Evolutionary conservation across 768 basidiomycete species (phyloP).

Genomic region (Suillus occidentalis): DNA sequence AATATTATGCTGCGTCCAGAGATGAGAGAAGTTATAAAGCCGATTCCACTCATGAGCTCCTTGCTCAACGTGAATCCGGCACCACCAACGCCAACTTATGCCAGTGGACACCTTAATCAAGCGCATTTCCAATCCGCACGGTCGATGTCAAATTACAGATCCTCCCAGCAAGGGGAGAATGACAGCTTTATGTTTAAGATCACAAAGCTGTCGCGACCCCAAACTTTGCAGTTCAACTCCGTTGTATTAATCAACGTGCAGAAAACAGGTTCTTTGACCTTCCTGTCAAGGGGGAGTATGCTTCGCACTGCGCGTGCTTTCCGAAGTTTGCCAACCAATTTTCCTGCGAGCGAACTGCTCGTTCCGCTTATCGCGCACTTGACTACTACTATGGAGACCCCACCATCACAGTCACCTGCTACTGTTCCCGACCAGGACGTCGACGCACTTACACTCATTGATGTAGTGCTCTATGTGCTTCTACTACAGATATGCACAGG

Average conservation of each 20-base stretch:
- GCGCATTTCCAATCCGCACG: not conserved
- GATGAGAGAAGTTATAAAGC: not conserved
- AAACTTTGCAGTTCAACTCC: constrained; percentile 9
- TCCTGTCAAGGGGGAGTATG: constrained; percentile 10
- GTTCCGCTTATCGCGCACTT: not conserved
- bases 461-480: constrained; percentile 11
- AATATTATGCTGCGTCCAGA: constrained; percentile 16
- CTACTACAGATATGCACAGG: constrained; percentile 11
- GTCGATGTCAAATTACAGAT: constrained; percentile 2
- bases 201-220: constrained; percentile 23
- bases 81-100: not conserved
- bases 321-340: not conserved
- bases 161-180: constrained; percentile 13
- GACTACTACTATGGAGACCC: not conserved
- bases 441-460: constrained; percentile 3
- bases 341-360: not conserved
- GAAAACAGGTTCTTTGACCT: constrained; percentile 5
- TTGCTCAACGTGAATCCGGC: not conserved
- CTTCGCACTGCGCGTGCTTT: constrained; percentile 8
- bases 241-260: constrained; percentile 8
- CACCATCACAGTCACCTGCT: not conserved
- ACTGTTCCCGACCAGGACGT: not conserved
- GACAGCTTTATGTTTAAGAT: constrained; percentile 34
- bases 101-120: too few species aligned
- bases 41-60: not conserved